Evolutionary conservation across 1,284 basidiomycete genomes (phyloP), one percentile per base, ranked within the genome.

Genomic region (Volvariella volvacea): DNA sequence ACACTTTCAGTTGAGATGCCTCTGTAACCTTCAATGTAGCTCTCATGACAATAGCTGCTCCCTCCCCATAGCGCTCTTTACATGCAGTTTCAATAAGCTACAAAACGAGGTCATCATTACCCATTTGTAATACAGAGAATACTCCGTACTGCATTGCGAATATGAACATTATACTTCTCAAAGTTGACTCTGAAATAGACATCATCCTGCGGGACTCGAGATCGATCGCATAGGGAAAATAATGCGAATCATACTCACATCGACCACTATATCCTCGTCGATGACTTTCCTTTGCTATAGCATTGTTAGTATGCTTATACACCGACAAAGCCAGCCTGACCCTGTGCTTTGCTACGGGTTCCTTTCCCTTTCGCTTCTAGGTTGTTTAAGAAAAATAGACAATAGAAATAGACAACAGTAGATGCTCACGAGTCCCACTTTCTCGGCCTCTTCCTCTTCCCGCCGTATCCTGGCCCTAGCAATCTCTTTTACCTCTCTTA

Each of bases 171-270:
- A 64, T 94, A 95, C 52, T 82, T 86, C 53, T 94, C 87, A 57
- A 83, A 88, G 64, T 96, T 93, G 44, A 97, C 76, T 38, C 87
- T 80, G 58, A 93, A 87, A 64, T 85, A 85, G 17, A 86, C 74
- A 2, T 70, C 69, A 16, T 84, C 77, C 89, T 92, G 48, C 1
- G n/a, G n/a, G 30, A n/a, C 16, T 33, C 19, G 12, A 44, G 16
- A 43, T 44, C 48, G 22, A 44, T 47, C 36, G 48, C 50, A 46
- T 40, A 45, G 41, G 17, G 9, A 43, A 30, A 15, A 44, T 39
- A 15, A 41, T 16, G 32, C 17, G 19, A 30, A 39, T 32, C 6
- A 21, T 22, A 63, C 79, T 64, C 52, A 88, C 87, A 61, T 89
- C 81, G 22, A 90, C 76, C 17, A 71, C 61, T 31, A 75, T 75